Base-by-base conservation (phyloP, 257 asterid species). In the Fraxinus quadrangulata region DNA sequence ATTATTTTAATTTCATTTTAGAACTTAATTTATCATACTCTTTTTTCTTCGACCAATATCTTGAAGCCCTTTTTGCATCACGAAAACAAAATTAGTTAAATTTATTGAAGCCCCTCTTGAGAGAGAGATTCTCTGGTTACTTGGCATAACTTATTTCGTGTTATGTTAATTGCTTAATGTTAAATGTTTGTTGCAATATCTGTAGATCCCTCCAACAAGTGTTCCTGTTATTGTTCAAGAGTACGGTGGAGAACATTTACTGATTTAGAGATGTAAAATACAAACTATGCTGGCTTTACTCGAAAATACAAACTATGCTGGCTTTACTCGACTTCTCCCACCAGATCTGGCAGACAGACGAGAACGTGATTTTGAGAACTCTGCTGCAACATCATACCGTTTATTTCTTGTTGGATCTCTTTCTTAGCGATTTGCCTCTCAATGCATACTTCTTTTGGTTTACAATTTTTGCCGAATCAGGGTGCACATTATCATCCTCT, bases 161-260 rank as follows among this genome's bases (percentile, higher is more conserved):
- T 37, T 37, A 8, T 37, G 11, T 37, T 36, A 36, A 36, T 36
- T 36, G 10, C 39, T 36, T 36, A 7, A 37, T 47, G 69, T 70
- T 69, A 28, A n/a, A 72, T 71, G 72, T 31, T 73, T 39, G 34
- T 73, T 56, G 11, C 80, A 73, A 26, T 68, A 61, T 3, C 36
- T 85, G 67, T 84, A 94, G 99, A 90, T 94, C 67, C 99, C 99
- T 76, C 97, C 98, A 16, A 95, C 98, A 11, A 95, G 99, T 77
- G 96, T 91, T 63, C 97, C 99, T 68, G 98, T 95, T 56, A 93
- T 91, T 59, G 96, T 93, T 76, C 94, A 96, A 73, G 97, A 95
- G 75, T 91, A 95, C 73, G 68, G 86, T 33, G 36, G 36, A 77
- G 99, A 91, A 72, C 92, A 95, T 78, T 68, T 89, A 13, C 89